Base-by-base conservation (phyloP, 495 filamentous ascomycete genomes). In the Parachaetomium inaequale region DNA sequence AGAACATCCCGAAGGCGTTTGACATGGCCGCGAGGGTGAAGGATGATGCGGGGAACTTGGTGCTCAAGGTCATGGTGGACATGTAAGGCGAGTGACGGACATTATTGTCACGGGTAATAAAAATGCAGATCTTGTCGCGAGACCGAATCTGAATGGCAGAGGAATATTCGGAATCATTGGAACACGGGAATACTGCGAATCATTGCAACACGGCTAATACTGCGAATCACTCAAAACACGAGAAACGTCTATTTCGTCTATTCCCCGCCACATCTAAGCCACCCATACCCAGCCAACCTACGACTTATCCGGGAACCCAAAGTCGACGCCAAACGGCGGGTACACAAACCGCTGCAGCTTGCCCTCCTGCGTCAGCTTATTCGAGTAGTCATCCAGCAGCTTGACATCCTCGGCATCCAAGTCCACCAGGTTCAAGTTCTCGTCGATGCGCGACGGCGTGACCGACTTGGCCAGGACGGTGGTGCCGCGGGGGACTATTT, bases 381-480 rank as follows among this genome's bases (percentile, higher is more conserved):
- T 75, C 7, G 82, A 82, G 73, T 86, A 87, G 61, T 82, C 81
- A 50, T 81, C 75, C 43, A 93, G 82, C 49, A 82, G 78, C 66
- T 83, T 83, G 71, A 90, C 69, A 51, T 93, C 90, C 19, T 81
- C 78, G 4, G 75, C 78, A 57, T 89, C 87, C 34, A 92, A 82
- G 38, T 86, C 76, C 68, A 90, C 79, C 61, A 91, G 74, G 55
- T 88, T 80, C 70, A 82, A 74, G 75, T 94, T 94, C 61, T 84
- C 82, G 72, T 87, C 84, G 73, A 93, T 93, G 51, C 89, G 82
- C 55, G 84, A 80, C 12, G 87, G 85, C 5, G 83, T 91, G 10
- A 91, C 86, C 0, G 89, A 93, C 76, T 94, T 94, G 67, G 89
- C 84, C 28, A 94, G 81, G 15, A 93, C 90, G 11, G 87, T 89